Evolutionary conservation across 192 early-diverging fungal species (phyloP).

Genomic region (Coemansia sp.): DNA sequence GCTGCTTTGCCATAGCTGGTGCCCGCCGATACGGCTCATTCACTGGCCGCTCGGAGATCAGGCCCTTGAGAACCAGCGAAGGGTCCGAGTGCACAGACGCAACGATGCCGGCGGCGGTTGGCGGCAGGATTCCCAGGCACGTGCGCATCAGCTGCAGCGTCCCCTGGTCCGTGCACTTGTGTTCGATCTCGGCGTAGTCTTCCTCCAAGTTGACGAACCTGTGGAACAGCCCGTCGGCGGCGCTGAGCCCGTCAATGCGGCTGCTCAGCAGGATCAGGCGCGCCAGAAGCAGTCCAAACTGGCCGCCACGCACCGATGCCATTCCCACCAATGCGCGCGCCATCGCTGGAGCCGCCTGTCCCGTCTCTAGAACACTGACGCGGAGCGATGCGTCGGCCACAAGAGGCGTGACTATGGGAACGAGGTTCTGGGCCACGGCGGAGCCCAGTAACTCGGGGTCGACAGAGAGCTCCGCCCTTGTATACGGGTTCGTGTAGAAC

Average conservation of each 20-base stretch:
- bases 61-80: slow-evolving; percentile 50
- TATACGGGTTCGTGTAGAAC: slow-evolving; percentile 46
- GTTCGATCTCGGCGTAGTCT: slow-evolving; percentile 62
- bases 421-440: slow-evolving; percentile 62
- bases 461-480: slow-evolving; percentile 23
- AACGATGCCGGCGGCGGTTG: slow-evolving; percentile 73
- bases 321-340: slow-evolving; percentile 55
- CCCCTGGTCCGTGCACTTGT: slow-evolving; percentile 41
- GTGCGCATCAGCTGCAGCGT: slow-evolving; percentile 64
- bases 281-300: slow-evolving; percentile 69
- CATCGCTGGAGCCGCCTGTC: slow-evolving; percentile 55
- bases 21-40: not conserved
- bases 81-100: slow-evolving; percentile 58
- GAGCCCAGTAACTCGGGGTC: slow-evolving; percentile 59
- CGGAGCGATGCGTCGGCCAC: slow-evolving; percentile 55
- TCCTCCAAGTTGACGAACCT: slow-evolving; percentile 81
- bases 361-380: slow-evolving; percentile 35
- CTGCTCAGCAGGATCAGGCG: slow-evolving; percentile 59
- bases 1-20: not conserved
- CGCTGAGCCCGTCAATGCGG: slow-evolving; percentile 43
- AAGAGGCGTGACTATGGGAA: slow-evolving; percentile 59
- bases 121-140: slow-evolving; percentile 66
- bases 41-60: slow-evolving; percentile 48
- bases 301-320: slow-evolving; percentile 33
- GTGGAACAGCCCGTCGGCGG: slow-evolving; percentile 57